These are phyloP conservation scores for Chloris gayana DNA, from an alignment of 176 grass and related monocot genomes.

Conservation along the genomic window DNA sequence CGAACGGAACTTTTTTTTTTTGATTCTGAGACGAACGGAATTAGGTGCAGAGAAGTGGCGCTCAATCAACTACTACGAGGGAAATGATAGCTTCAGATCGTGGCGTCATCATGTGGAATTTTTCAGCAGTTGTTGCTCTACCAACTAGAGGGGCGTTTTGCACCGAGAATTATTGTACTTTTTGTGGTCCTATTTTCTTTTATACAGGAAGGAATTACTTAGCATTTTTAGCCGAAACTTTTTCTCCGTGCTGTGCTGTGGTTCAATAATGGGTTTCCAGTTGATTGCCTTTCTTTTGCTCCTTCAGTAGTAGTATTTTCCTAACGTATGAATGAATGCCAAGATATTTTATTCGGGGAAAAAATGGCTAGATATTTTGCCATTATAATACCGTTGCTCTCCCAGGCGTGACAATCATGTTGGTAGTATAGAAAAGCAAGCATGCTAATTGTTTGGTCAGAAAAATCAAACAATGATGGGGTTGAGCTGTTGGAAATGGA, in stretches of 20 bases:
- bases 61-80: neutral
- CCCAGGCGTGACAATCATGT: neutral
- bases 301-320: no score
- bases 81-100: neutral
- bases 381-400: neutral
- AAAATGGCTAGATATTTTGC: no score
- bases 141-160: neutral
- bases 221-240: no score
- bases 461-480: neutral
- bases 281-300: no score
- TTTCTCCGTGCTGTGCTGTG: no score
- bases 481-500: slow-evolving; percentile 8
- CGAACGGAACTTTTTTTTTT: no score
- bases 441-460: neutral
- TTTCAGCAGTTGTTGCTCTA: neutral
- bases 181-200: neutral
- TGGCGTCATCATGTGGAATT: neutral
- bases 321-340: no score
- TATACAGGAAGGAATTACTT: neutral
- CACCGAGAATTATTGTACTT: neutral
- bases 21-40: neutral
- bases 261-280: no score
- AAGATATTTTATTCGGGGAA: no score
- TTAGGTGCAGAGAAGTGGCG: neutral
- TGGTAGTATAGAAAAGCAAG: neutral